phyloP scores from a whole-genome alignment of 2,329 filamentous ascomycete species.

The Diaporthe citriasiana region DNA sequence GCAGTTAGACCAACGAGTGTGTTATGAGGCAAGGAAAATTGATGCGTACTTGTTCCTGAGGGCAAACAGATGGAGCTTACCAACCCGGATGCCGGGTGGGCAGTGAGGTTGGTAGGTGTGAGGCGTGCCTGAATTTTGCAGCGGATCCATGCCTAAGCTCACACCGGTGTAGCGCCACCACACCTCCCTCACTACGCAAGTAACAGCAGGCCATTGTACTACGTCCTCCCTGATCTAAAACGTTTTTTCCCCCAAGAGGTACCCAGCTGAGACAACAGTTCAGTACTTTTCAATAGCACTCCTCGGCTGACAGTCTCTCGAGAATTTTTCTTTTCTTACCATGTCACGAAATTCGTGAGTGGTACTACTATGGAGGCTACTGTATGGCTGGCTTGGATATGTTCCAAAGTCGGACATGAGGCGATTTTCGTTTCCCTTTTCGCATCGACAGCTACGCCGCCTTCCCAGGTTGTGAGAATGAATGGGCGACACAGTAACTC shows the following conservation, averaged over 20 bases:
- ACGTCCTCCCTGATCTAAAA: not conserved
- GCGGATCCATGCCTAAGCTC: constrained; percentile 27
- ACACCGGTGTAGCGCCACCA: constrained; percentile 23
- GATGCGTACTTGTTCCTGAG: not conserved
- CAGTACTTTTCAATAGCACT: not conserved
- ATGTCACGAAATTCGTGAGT: not conserved
- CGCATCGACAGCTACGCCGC: not conserved
- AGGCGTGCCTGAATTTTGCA: constrained; percentile 42
- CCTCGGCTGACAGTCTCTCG: too few species aligned
- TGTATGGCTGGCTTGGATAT: not conserved
- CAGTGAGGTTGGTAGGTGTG: not conserved
- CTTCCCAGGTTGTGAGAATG: not conserved
- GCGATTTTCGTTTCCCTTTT: not conserved
- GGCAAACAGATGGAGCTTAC: constrained; percentile 14
- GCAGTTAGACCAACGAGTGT: not conserved
- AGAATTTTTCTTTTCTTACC: not conserved
- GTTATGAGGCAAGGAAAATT: not conserved
- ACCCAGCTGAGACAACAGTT: not conserved
- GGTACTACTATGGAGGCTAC: too few species aligned
- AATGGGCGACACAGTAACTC: not conserved
- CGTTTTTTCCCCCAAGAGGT: not conserved
- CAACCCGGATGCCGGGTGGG: not conserved
- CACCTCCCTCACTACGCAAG: too few species aligned
- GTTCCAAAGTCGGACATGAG: too few species aligned
- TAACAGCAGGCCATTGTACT: not conserved